Evolutionary conservation across 139 green algal genomes (phyloP), one percentile per base, ranked within the genome.

Genomic region (Raphidocelis subcapitata): DNA sequence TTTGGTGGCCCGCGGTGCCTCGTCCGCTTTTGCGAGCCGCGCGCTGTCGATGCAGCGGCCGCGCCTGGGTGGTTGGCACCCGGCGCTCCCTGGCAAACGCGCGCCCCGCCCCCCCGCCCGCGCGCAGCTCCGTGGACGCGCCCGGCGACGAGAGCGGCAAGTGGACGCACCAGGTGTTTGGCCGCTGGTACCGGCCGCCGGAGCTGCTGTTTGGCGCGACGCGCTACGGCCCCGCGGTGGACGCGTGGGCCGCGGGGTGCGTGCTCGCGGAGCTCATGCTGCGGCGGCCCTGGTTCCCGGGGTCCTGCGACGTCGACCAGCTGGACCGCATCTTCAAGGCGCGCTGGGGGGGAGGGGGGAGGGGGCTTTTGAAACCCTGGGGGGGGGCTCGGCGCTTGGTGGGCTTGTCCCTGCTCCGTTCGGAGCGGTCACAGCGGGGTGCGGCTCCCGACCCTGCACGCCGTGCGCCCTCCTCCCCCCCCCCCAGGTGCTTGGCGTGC

Each of bases 181-280:
- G 89, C 4, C 81, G 86, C 20, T 96, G 90, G 87, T 96, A 97
- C 77, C 79, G 92, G 16, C 69, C 92, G 3, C 91, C 91, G 12
- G 92, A 97, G 85, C 83, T 97, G 66, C 81, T 97, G 5, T 90
- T 91, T 63, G 92, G 92, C 26, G 79, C 77, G 33, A 52, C 24
- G 35, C n/a, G 8, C 33, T 97, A 97, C 70, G 81, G 84, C 32
- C 77, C 84, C 1, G 68, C 54, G 0, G 85, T 96, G 24, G 92
- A 97, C 85, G 75, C 96, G 18, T 97, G 92, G 92, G 88, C 88
- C 3, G 83, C 82, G 3, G 92, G 92, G 47, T 96, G 91, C 73
- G 80, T 95, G 24, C 83, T 97, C 64, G 92, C 82, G 20, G 91
- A 96, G 83, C 80, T 96, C 69, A 73, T 96, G 79, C 71, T 90